These are phyloP conservation scores for Cryphonectria radicalis DNA, from an alignment of 2,329 filamentous ascomycete species.

Conservation along the genomic window DNA sequence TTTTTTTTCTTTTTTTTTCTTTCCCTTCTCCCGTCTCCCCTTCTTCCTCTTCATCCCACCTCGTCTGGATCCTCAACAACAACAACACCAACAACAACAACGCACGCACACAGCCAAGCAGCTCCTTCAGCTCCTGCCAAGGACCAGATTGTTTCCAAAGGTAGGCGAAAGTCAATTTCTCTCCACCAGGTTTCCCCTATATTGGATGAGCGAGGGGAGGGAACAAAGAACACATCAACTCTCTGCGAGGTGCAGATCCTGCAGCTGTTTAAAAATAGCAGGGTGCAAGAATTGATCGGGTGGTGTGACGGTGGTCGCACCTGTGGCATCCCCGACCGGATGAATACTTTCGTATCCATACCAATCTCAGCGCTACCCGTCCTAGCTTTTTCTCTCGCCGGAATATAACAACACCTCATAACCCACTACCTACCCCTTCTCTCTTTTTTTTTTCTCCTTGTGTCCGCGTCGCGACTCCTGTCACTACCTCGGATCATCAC, in stretches of 20 bases:
- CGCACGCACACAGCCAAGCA: slow-evolving; percentile 11
- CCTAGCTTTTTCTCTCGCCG: slow-evolving; percentile 29
- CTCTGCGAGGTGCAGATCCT: not conserved
- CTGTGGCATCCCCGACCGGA: slow-evolving; percentile 13
- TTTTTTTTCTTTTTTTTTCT: slow-evolving; percentile 19
- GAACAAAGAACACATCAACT: not conserved
- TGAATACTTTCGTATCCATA: slow-evolving; percentile 2
- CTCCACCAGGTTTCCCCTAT: not conserved
- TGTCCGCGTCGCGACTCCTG: slow-evolving; percentile 20
- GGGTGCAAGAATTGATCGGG: slow-evolving; percentile 6
- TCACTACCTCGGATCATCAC: slow-evolving; percentile 24
- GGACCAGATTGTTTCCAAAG: not conserved
- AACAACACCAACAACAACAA: slow-evolving; percentile 9
- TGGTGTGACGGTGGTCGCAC: slow-evolving; percentile 17
- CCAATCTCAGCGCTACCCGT: slow-evolving; percentile 17
- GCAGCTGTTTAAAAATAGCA: not conserved
- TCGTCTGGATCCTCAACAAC: not conserved
- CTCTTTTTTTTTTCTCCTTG: slow-evolving; percentile 5
- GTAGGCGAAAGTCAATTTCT: not conserved
- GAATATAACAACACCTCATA: slow-evolving; percentile 28
- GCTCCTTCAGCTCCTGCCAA: not conserved
- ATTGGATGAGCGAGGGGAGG: not conserved
- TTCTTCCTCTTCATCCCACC: not conserved
- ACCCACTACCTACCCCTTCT: slow-evolving; percentile 19
- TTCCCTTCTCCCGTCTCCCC: slow-evolving; percentile 1